Evolutionary conservation across 2,329 filamentous ascomycete species (phyloP).

Genomic region (Neurospora sp.): DNA sequence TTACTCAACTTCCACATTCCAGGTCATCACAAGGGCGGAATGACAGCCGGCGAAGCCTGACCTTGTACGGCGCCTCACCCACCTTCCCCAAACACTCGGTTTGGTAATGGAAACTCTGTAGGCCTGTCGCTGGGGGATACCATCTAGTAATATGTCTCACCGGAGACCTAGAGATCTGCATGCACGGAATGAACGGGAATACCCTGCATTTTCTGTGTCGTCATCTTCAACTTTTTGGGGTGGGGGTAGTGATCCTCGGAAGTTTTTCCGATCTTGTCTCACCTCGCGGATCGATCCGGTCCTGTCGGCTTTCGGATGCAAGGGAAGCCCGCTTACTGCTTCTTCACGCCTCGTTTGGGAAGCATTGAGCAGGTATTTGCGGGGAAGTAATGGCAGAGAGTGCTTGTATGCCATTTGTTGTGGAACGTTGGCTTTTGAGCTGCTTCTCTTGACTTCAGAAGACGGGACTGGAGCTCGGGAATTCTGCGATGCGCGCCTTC

Average conservation of each 20-base stretch:
- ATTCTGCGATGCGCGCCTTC: too few species aligned
- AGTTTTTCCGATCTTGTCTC: neutral
- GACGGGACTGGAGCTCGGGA: neutral
- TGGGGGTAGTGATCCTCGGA: neutral
- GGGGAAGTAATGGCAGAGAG: neutral
- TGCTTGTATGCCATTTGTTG: neutral
- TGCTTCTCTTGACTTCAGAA: neutral
- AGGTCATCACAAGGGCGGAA: neutral
- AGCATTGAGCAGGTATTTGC: neutral
- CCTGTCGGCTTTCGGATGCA: neutral
- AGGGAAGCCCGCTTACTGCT: neutral
- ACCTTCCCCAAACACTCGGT: neutral
- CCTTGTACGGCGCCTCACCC: neutral
- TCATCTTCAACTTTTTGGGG: neutral
- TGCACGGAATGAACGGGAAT: neutral
- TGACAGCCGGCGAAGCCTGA: neutral
- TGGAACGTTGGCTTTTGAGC: neutral
- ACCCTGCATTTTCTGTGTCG: neutral
- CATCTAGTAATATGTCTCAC: neutral
- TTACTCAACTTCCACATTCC: neutral
- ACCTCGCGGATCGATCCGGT: neutral
- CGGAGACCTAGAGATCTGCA: neutral
- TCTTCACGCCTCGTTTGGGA: neutral
- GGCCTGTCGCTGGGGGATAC: neutral
- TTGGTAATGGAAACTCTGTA: neutral